These are phyloP conservation scores for Balamuthia mandrillaris DNA, from an alignment of 208 protist species.

Conservation along the genomic window DNA sequence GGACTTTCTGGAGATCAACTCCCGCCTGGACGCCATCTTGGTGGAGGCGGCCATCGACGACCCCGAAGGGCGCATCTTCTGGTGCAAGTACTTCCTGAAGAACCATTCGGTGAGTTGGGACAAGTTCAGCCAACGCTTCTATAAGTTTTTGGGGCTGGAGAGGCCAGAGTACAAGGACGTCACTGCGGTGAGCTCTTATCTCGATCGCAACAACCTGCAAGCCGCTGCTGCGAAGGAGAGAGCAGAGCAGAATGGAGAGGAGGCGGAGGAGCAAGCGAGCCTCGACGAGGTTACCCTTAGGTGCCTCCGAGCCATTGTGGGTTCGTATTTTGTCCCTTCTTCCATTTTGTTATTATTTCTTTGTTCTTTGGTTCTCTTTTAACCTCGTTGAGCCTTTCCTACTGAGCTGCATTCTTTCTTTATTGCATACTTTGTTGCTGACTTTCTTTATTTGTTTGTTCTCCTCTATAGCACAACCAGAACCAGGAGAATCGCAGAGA, in stretches of 20 bases:
- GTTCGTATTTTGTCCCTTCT: background rate
- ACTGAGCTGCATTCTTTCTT: too few relatives aligned
- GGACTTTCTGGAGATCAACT: constrained; percentile 5
- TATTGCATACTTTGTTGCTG: too few relatives aligned
- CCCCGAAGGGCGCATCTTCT: background rate
- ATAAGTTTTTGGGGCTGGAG: background rate
- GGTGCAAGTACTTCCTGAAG: constrained; percentile 6
- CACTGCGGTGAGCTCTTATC: background rate
- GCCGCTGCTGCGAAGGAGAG: too few relatives aligned
- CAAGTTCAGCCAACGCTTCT: constrained; percentile 23
- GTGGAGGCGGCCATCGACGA: background rate
- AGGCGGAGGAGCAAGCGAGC: too few relatives aligned
- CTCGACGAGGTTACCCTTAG: too few relatives aligned
- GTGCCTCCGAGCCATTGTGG: background rate
- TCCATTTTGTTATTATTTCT: background rate
- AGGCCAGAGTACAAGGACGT: background rate
- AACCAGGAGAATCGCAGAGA: background rate
- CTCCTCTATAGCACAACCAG: background rate
- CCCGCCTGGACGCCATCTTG: background rate
- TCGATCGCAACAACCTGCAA: background rate
- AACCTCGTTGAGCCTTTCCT: too few relatives aligned
- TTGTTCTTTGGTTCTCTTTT: too few relatives aligned
- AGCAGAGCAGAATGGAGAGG: too few relatives aligned
- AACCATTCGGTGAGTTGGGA: constrained; percentile 27
- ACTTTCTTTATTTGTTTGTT: background rate